Conservation (phyloP, 2,329 filamentous ascomycete species). For the Botrytis porri region DNA sequence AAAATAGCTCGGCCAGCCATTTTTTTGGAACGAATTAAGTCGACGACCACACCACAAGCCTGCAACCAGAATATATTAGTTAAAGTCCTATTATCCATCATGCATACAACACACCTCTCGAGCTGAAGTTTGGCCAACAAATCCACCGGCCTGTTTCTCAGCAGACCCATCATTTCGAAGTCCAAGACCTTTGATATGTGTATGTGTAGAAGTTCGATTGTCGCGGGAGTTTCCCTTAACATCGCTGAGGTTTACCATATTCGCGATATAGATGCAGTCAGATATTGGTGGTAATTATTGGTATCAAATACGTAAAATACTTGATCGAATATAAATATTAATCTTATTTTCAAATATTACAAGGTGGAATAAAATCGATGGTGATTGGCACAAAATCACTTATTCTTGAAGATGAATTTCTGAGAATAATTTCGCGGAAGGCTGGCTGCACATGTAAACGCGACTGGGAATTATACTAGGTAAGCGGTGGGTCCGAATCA, state of each 20-base stretch:
- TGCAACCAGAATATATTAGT: conserved; percentile 73
- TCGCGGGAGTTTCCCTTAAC: conserved; percentile 93
- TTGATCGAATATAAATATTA: background rate
- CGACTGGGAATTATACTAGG: conserved; percentile 11
- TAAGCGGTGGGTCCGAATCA: background rate
- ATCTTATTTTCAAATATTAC: background rate
- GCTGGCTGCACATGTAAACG: conserved; percentile 20
- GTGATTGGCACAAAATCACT: conserved; percentile 2
- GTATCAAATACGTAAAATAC: background rate
- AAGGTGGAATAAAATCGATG: background rate
- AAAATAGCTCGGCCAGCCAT: conserved; percentile 95
- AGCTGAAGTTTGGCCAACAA: conserved; percentile 83
- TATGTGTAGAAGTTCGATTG: conserved; percentile 93
- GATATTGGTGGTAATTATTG: conserved; percentile 8
- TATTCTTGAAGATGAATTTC: conserved; percentile 9
- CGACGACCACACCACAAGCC: conserved; percentile 94
- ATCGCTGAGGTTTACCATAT: conserved; percentile 87
- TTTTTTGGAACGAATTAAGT: conserved; percentile 92
- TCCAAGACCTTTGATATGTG: conserved; percentile 94
- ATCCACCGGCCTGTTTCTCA: conserved; percentile 75
- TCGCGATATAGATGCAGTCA: conserved; percentile 23
- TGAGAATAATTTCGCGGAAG: conserved; percentile 20
- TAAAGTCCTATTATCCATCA: conserved; percentile 62
- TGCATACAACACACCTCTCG: conserved; percentile 65
- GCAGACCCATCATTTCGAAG: conserved; percentile 82